Conservation (phyloP, 352 stramenopile species). For the Pythium dissotocum region DNA sequence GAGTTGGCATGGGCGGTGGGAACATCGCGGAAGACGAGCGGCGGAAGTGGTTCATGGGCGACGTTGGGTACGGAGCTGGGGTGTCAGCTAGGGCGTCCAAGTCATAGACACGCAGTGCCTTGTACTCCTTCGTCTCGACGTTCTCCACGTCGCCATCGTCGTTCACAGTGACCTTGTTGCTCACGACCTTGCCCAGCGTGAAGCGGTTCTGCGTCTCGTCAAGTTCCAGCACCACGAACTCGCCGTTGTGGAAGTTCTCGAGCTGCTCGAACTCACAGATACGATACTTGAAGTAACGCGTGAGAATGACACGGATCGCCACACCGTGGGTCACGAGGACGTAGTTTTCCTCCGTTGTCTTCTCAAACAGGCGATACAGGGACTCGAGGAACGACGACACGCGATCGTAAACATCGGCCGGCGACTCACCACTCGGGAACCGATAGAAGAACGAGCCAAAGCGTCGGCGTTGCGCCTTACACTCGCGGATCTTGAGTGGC, state of each 20-base stretch:
- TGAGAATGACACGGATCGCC: constrained; percentile 87
- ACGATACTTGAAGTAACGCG: constrained; percentile 88
- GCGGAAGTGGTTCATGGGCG: constrained; percentile 66
- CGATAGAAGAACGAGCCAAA: constrained; percentile 91
- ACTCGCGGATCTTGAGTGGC: constrained; percentile 76
- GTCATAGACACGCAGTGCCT: constrained; percentile 48
- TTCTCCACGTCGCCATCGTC: constrained; percentile 35
- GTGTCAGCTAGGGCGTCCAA: constrained; percentile 46
- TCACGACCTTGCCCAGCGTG: constrained; percentile 66
- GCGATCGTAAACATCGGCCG: constrained; percentile 87
- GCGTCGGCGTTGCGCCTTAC: constrained; percentile 67
- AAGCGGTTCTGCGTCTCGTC: constrained; percentile 62
- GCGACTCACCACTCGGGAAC: constrained; percentile 86
- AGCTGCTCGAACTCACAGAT: constrained; percentile 85
- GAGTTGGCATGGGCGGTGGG: constrained; percentile 28
- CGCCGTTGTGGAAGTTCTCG: constrained; percentile 84
- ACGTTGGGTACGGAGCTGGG: constrained; percentile 58
- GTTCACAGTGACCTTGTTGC: constrained; percentile 53
- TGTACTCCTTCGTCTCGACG: constrained; percentile 49
- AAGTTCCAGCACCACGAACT: constrained; percentile 82
- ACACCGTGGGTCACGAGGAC: constrained; percentile 88
- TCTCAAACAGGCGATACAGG: constrained; percentile 85
- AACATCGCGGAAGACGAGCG: constrained; percentile 37
- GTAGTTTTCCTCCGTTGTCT: constrained; percentile 76
- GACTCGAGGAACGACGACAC: constrained; percentile 89